Evolutionary conservation across 1,139 yeast genomes (phyloP).

Genomic region (Pichia sp.): DNA sequence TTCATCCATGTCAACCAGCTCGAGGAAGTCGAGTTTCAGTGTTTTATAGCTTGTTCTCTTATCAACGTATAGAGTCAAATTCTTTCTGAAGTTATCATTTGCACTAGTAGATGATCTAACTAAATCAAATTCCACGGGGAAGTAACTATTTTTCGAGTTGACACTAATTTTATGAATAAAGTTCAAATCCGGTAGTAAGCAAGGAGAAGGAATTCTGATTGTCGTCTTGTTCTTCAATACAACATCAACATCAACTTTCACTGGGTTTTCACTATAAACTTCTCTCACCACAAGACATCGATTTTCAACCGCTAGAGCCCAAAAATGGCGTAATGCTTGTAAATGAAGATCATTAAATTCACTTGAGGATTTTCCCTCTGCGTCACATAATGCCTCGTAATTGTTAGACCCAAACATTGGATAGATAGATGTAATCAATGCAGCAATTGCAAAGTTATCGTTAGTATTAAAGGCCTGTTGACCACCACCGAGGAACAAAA

Average conservation of each 20-base stretch:
- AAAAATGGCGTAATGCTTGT: slow-evolving; percentile 85
- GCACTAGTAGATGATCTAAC: slow-evolving; percentile 30
- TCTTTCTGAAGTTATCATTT: slow-evolving; percentile 41
- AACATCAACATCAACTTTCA: slow-evolving; percentile 48
- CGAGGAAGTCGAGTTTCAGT: slow-evolving; percentile 21
- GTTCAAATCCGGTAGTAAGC: slow-evolving; percentile 60
- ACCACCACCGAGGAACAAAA: slow-evolving; percentile 87
- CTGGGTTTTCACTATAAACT: slow-evolving; percentile 53
- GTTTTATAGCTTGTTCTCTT: slow-evolving; percentile 41
- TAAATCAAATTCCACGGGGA: slow-evolving; percentile 26
- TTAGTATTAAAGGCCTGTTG: slow-evolving; percentile 69
- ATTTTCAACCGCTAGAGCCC: slow-evolving; percentile 83
- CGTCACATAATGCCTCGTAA: slow-evolving; percentile 24
- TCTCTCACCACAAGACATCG: slow-evolving; percentile 76
- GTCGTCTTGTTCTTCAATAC: slow-evolving; percentile 38
- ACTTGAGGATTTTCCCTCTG: slow-evolving; percentile 7
- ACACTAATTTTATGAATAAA: slow-evolving; percentile 42
- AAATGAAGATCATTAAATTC: slow-evolving; percentile 51
- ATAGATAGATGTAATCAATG: slow-evolving; percentile 67
- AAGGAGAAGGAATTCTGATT: slow-evolving; percentile 48
- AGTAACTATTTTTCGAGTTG: slow-evolving; percentile 27
- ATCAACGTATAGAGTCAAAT: slow-evolving; percentile 48
- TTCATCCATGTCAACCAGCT: slow-evolving; percentile 15
- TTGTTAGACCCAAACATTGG: slow-evolving; percentile 58
- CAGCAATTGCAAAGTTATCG: slow-evolving; percentile 63